Evolutionary conservation across 192 early-diverging fungal species (phyloP).

Genomic region (Backusella macrospora): DNA sequence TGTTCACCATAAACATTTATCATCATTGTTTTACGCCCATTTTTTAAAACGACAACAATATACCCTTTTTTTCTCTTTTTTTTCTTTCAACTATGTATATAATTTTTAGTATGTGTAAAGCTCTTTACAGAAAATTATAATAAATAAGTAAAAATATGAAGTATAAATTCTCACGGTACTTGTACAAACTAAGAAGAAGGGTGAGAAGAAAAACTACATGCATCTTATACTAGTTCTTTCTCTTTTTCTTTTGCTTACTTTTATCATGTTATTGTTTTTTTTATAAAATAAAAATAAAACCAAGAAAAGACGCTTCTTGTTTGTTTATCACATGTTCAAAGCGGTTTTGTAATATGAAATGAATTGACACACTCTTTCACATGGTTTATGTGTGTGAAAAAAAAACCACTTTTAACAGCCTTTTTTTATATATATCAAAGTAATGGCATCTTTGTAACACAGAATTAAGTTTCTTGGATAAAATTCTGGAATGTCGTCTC

Average conservation of each 20-base stretch:
- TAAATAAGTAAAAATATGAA: not conserved
- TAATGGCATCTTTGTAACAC: not conserved
- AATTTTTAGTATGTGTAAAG: no score
- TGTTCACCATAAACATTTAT: not conserved
- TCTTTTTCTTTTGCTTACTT: not conserved
- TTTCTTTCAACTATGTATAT: not conserved
- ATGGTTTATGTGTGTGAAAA: slow-evolving; percentile 4
- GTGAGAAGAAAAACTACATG: not conserved
- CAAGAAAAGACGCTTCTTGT: not conserved
- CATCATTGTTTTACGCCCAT: not conserved
- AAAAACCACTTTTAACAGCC: not conserved
- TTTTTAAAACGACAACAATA: not conserved
- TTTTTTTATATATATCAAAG: not conserved
- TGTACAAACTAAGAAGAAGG: not conserved
- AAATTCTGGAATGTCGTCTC: no score
- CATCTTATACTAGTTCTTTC: not conserved
- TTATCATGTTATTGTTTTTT: not conserved
- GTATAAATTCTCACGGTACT: not conserved
- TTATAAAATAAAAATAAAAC: no score
- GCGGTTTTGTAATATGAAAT: not conserved
- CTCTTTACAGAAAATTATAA: not conserved
- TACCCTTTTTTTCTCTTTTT: not conserved
- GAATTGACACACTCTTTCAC: slow-evolving; percentile 11
- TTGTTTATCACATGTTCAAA: not conserved
- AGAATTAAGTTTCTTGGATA: no score